Base-by-base conservation (phyloP, 768 basidiomycete genomes). In the Boletus subparvulus region DNA sequence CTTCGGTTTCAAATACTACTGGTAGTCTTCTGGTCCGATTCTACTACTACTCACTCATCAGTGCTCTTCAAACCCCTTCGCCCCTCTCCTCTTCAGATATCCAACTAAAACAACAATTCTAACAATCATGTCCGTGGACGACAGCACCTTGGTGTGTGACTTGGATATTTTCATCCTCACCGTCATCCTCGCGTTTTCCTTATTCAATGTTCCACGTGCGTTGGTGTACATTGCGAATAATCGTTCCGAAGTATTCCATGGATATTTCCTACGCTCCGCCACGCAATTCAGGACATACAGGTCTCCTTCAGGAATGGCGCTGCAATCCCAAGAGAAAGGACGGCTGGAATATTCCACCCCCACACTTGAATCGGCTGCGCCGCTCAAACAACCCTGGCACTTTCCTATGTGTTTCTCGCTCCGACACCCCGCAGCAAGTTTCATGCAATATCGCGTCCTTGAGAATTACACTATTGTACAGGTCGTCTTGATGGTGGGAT, bases 401-500 rank as follows among this genome's bases (percentile, higher is more conserved):
- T 61, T 75, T 21, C 73, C 74, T n/a, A 69, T 65, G 59, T 60
- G 65, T 56, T 72, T 77, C 6, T 74, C 76, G 2, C 67, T 79
- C 47, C 64, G 83, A 30, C 80, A 81, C 28, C 75, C 76, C 10
- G 50, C 81, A 19, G 76, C 80, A 13, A 67, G 67, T 9, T 65
- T 75, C 35, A 70, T 83, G 41, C 75, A 77, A 11, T 59, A 63
- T 24, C 70, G 81, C 21, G 50, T 86, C 26, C 56, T 74, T 0
- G 77, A 78, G 6, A 79, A 80, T 21, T 79, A 83, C 56, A 82
- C 85, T 4, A 58, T 80, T 8, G 75, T 75, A 0, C 84, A 86
- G 62, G 61, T 75, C 17, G 37, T 78, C 39, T 61, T 84, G 55
- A 74, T 82, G 59, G 42, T 71, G 3, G 67, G 74, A 14, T 87